A percentile compares a stretch with the other conserved stretches of the same genome.
These are phyloP conservation scores for Phaffomyces opuntiae DNA, from an alignment of 805 yeast genomes.

Conservation along the genomic window DNA sequence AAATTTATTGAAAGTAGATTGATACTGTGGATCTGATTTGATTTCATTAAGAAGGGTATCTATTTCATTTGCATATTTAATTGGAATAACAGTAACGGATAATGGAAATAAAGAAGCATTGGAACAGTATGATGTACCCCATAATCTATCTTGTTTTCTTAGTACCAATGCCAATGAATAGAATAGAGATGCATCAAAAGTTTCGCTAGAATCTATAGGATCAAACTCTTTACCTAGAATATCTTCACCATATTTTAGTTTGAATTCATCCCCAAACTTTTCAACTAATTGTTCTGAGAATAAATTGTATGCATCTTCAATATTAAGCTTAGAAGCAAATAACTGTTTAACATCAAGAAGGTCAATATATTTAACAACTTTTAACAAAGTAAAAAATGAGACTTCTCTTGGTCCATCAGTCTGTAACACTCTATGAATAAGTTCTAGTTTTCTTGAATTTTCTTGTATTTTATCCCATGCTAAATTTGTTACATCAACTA, in stretches of 20 bases:
- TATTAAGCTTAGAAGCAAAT: slow-evolving; percentile 7
- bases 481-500: slow-evolving; percentile 31
- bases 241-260: slow-evolving; percentile 13
- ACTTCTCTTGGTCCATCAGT: slow-evolving; percentile 34
- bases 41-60: slow-evolving; percentile 24
- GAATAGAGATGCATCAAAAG: slow-evolving; percentile 23
- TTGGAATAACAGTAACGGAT: slow-evolving; percentile 38
- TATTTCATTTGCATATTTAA: slow-evolving; percentile 28
- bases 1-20: slow-evolving; percentile 21
- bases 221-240: slow-evolving; percentile 16
- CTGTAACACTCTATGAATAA: slow-evolving; percentile 39
- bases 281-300: slow-evolving; percentile 13
- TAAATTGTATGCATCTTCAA: slow-evolving; percentile 23
- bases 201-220: neutral
- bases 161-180: slow-evolving; percentile 44
- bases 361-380: slow-evolving; percentile 29
- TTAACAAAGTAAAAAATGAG: slow-evolving; percentile 31
- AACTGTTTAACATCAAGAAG: slow-evolving; percentile 20
- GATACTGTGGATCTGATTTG: slow-evolving; percentile 20
- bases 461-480: slow-evolving; percentile 36
- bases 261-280: slow-evolving; percentile 22
- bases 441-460: slow-evolving; percentile 36
- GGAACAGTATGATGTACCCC: slow-evolving; percentile 32
- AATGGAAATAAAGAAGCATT: slow-evolving; percentile 31
- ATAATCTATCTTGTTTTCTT: slow-evolving; percentile 40